Base-by-base conservation (phyloP, 805 yeast species). In the Danielia oregonensis region DNA sequence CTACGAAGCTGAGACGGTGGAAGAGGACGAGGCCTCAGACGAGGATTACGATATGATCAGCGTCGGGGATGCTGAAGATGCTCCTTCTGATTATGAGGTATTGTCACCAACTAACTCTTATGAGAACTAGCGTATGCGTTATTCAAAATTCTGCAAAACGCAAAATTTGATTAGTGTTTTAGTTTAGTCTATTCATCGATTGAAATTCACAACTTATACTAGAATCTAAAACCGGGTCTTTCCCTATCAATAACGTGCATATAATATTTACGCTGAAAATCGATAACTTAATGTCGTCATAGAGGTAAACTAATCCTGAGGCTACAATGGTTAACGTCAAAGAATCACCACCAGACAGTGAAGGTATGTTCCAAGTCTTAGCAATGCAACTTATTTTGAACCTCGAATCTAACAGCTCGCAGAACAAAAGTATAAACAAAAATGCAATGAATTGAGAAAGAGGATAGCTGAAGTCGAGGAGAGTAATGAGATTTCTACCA, bases 391-490 rank as follows among this genome's bases (percentile, higher is more conserved):
- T 11, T 9, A 2, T 13, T 18, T 9, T 21, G 14, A 12, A 4
- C n/a, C 11, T 5, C 17, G 25, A 5, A 7, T 10, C 18, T 11
- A 6, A 27, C 26, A 27, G 6, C 5, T 3, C 11, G 10, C 22
- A 61, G 71, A 65, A 33, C 64, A 62, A 46, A 57, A 55, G 27
- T 72, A 76, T 55, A 74, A 71, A 43, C 78, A 74, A 44, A 82
- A 84, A 58, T 85, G 94, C 61, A 71, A 70, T 49, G 89, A 81
- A 31, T 68, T 88, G 48, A 79, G 80, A 55, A 69, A 70, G 44
- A 72, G 87, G 49, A 79, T 89, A 24, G 63, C 65, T 3, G 86
- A 82, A 43, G 72, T 88, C 21, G 94, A 87, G 51, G 79, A 76
- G 34, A 78, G 78, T 49, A 91, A 88, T 57, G 93, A 86, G 53